These are phyloP conservation scores for Lodderomyces parapsilosis DNA, from an alignment of 1,139 yeast genomes.

Conservation along the genomic window DNA sequence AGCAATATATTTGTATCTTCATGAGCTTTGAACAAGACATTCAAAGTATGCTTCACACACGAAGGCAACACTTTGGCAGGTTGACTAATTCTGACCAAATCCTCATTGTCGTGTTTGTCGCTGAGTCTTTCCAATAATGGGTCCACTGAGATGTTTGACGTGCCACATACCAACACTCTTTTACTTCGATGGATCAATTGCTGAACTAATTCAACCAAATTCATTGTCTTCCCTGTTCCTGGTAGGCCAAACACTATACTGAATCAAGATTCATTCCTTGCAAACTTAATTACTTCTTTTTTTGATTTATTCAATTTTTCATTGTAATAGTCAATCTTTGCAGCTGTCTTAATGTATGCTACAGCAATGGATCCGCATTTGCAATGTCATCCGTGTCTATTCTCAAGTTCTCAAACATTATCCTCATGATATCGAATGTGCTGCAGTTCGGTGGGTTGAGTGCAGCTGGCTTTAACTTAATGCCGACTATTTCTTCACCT, in stretches of 20 bases:
- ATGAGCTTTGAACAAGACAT: constrained; percentile 55
- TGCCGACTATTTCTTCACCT: too few relatives aligned
- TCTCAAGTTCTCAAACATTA: constrained; percentile 68
- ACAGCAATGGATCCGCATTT: constrained; percentile 42
- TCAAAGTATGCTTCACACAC: constrained; percentile 73
- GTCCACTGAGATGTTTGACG: constrained; percentile 90
- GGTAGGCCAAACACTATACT: constrained; percentile 52
- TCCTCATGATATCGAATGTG: constrained; percentile 77
- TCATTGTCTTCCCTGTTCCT: constrained; percentile 66
- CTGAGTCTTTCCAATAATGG: constrained; percentile 80
- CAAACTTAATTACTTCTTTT: constrained; percentile 38
- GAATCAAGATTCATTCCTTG: constrained; percentile 36
- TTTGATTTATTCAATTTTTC: constrained; percentile 67
- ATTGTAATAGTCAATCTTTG: constrained; percentile 42
- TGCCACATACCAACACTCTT: constrained; percentile 86
- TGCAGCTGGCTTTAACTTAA: too few relatives aligned
- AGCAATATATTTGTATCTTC: constrained; percentile 55
- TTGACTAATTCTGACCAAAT: constrained; percentile 82
- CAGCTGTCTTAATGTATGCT: constrained; percentile 3
- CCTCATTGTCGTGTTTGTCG: constrained; percentile 20
- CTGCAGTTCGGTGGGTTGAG: constrained; percentile 42
- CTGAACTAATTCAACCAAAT: constrained; percentile 76
- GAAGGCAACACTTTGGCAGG: constrained; percentile 77
- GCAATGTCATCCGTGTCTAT: constrained; percentile 33
- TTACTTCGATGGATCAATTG: constrained; percentile 65